Evolutionary conservation across 495 filamentous ascomycete species (phyloP).

Genomic region (Penicillium subrubescens): DNA sequence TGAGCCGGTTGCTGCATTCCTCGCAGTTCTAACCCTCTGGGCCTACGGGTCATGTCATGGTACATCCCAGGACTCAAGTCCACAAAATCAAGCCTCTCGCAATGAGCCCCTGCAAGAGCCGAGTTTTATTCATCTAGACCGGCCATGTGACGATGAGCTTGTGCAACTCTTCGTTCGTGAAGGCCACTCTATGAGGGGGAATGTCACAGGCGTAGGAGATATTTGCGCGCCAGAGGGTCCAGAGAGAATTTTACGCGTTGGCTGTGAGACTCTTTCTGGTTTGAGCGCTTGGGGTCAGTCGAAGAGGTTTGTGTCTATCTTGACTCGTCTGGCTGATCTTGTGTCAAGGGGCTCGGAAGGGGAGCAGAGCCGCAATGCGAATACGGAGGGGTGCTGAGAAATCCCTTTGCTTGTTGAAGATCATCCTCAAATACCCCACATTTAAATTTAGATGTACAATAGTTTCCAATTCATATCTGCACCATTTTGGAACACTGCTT

Average conservation of each 20-base stretch:
- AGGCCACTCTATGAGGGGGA: constrained; percentile 49
- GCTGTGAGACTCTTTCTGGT: constrained; percentile 41
- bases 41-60: constrained; percentile 48
- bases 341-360: constrained; percentile 9
- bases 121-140: constrained; percentile 51
- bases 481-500: not conserved
- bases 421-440: not conserved
- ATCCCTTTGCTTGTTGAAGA: not conserved
- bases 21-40: constrained; percentile 55
- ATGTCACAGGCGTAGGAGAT: constrained; percentile 53
- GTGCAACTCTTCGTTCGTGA: constrained; percentile 54
- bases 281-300: constrained; percentile 46
- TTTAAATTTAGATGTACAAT: not conserved
- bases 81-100: constrained; percentile 6
- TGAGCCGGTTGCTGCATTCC: constrained; percentile 49
- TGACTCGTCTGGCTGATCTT: constrained; percentile 35
- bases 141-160: constrained; percentile 56
- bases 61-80: constrained; percentile 12
- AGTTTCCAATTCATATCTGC: not conserved
- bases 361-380: constrained; percentile 5
- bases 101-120: constrained; percentile 22
- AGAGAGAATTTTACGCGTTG: constrained; percentile 41
- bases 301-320: constrained; percentile 32
- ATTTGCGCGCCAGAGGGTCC: constrained; percentile 48
- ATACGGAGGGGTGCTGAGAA: constrained; percentile 9